Percentiles rank a stretch among this genome's conserved stretches.
phyloP scores from a whole-genome alignment of 2,329 filamentous ascomycete species.

The Bipolaris cookei region DNA sequence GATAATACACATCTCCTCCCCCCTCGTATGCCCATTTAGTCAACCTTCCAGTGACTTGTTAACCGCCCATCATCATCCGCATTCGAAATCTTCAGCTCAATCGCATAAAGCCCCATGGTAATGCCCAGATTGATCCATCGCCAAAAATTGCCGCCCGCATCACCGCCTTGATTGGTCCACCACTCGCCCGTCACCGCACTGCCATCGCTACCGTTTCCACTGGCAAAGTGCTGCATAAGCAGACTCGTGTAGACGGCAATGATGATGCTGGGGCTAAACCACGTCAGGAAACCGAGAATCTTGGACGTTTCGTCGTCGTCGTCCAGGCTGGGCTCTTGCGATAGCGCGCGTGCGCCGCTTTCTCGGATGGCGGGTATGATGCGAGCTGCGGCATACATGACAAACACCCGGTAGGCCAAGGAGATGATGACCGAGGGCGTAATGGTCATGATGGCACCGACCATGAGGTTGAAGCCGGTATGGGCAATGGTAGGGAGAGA shows the following conservation, averaged over 20 bases:
- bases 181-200: conserved; percentile 63
- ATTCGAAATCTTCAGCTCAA: conserved; percentile 87
- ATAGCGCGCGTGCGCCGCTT: conserved; percentile 79
- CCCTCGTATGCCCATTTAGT: conserved; percentile 56
- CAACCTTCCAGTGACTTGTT: conserved; percentile 89
- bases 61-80: conserved; percentile 77
- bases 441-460: conserved; percentile 92
- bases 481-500: conserved; percentile 83
- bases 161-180: conserved; percentile 86
- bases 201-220: conserved; percentile 59
- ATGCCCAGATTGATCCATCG: conserved; percentile 90
- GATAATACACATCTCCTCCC: not conserved
- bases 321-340: conserved; percentile 83
- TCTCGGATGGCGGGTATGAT: conserved; percentile 95
- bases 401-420: conserved; percentile 88
- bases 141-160: conserved; percentile 84
- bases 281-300: conserved; percentile 82
- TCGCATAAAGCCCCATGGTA: conserved; percentile 87
- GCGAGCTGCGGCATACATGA: conserved; percentile 92
- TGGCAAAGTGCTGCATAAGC: conserved; percentile 90
- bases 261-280: conserved; percentile 93
- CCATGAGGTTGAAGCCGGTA: conserved; percentile 82
- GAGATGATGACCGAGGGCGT: conserved; percentile 96
- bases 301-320: conserved; percentile 83
- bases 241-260: conserved; percentile 97